Conservation (phyloP, 2,329 filamentous ascomycete genomes). For the Aureobasidium sp. region DNA sequence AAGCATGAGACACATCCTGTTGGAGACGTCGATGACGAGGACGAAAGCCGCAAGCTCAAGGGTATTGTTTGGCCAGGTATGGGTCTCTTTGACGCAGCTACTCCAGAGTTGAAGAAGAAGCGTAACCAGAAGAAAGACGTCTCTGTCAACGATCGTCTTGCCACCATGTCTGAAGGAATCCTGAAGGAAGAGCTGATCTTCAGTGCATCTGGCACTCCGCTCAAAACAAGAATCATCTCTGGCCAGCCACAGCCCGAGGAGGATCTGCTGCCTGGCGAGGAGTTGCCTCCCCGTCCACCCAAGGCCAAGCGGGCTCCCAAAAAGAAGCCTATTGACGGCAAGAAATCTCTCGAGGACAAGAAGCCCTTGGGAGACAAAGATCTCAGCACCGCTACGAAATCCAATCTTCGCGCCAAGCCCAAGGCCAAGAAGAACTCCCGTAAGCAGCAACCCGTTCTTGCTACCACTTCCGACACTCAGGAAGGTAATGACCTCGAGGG, state of each 20-base stretch:
- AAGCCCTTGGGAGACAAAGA: constrained; percentile 23
- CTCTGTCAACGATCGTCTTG: constrained; percentile 61
- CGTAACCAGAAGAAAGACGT: constrained; percentile 70
- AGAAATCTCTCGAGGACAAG: constrained; percentile 11
- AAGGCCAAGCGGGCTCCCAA: constrained; percentile 20
- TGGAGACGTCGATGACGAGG: constrained; percentile 20
- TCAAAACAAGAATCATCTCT: constrained; percentile 37
- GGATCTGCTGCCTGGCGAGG: constrained; percentile 26
- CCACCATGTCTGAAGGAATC: constrained; percentile 55
- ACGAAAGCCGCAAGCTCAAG: constrained; percentile 50
- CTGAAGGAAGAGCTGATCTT: constrained; percentile 59
- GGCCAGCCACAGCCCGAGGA: constrained; percentile 34
- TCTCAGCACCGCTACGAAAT: constrained; percentile 20
- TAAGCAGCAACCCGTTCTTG: constrained; percentile 16
- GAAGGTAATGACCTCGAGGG: constrained; percentile 24
- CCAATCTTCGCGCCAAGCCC: not conserved
- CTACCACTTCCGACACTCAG: constrained; percentile 21
- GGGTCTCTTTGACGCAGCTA: constrained; percentile 73
- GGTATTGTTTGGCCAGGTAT: constrained; percentile 70
- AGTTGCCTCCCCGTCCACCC: constrained; percentile 22
- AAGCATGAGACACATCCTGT: not conserved
- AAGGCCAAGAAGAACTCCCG: not conserved
- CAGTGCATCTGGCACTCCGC: constrained; percentile 35
- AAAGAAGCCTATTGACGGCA: constrained; percentile 21
- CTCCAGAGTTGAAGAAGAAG: constrained; percentile 61